A percentile compares a stretch with the other conserved stretches of the same genome.
These are phyloP conservation scores for Lenzites betulinus DNA, from an alignment of 768 basidiomycete species.

Conservation along the genomic window DNA sequence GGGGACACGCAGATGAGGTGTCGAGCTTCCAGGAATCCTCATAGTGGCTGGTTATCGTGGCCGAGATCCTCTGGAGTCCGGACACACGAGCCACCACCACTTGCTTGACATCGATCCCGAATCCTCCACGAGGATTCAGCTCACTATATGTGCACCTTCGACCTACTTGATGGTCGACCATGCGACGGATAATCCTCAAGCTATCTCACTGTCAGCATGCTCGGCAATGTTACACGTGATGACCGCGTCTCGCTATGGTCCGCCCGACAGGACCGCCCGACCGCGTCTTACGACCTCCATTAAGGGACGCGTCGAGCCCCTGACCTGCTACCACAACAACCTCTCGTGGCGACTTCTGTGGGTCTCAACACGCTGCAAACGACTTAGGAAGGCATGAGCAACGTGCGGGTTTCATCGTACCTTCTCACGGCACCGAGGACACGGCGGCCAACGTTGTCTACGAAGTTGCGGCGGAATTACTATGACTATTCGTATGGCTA, in stretches of 20 bases:
- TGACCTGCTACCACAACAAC: neutral
- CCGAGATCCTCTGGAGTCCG: too few relatives aligned
- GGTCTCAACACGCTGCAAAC: neutral
- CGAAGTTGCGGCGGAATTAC: conserved; percentile 39
- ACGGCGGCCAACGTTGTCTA: conserved; percentile 17
- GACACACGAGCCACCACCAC: too few relatives aligned
- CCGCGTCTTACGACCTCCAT: neutral
- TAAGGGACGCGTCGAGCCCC: neutral
- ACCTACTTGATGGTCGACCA: neutral
- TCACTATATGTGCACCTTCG: neutral
- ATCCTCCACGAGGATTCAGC: too few relatives aligned
- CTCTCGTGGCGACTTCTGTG: too few relatives aligned
- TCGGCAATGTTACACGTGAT: conserved; percentile 13
- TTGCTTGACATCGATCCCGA: too few relatives aligned
- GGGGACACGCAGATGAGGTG: too few relatives aligned
- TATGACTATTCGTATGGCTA: conserved; percentile 84
- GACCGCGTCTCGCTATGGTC: conserved; percentile 13
- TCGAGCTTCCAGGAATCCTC: too few relatives aligned
- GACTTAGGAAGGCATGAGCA: neutral
- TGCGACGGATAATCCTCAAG: neutral
- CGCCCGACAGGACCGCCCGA: neutral
- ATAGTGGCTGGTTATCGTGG: too few relatives aligned
- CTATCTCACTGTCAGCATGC: too few relatives aligned
- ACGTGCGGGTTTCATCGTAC: conserved; percentile 6
- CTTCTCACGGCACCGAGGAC: conserved; percentile 16